Percentiles rank a stretch among this genome's conserved stretches.
phyloP scores from a whole-genome alignment of 2,329 filamentous ascomycete genomes.

The Seiridium cupressi region DNA sequence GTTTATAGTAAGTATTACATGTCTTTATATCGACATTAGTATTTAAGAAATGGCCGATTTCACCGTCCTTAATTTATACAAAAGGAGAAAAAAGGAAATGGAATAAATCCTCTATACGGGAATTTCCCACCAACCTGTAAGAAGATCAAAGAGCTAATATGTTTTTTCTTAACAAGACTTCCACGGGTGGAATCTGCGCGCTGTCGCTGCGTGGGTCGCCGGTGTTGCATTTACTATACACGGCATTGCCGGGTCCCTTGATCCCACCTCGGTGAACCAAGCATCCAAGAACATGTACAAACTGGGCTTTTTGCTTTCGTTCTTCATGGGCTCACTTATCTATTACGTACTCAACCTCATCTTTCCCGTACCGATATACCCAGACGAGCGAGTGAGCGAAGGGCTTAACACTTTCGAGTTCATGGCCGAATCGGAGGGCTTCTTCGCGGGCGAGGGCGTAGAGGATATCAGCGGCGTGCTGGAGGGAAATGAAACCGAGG shows the following conservation, averaged over 20 bases:
- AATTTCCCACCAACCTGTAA: too few relatives aligned
- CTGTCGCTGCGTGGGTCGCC: constrained; percentile 25
- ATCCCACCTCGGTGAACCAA: constrained; percentile 27
- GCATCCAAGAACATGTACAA: constrained; percentile 32
- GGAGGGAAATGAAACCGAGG: not conserved
- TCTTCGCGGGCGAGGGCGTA: constrained; percentile 2
- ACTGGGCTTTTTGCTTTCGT: constrained; percentile 30
- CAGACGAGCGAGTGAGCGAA: not conserved
- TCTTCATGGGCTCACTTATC: constrained; percentile 23
- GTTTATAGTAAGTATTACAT: too few relatives aligned
- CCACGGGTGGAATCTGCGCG: constrained; percentile 29
- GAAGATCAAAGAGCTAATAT: too few relatives aligned
- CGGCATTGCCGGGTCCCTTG: constrained; percentile 27
- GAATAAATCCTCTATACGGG: too few relatives aligned
- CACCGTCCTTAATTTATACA: too few relatives aligned
- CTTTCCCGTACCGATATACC: constrained; percentile 15
- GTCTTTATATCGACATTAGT: too few relatives aligned
- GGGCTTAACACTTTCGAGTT: constrained; percentile 5
- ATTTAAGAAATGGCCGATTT: too few relatives aligned
- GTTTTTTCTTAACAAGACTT: constrained; percentile 9
- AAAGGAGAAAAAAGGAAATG: too few relatives aligned
- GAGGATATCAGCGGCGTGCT: not conserved
- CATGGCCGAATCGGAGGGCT: constrained; percentile 8
- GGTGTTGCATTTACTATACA: constrained; percentile 31
- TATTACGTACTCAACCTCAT: constrained; percentile 24